Base-by-base conservation (phyloP, 2,329 filamentous ascomycete species). In the Neocucurbitaria cava region DNA sequence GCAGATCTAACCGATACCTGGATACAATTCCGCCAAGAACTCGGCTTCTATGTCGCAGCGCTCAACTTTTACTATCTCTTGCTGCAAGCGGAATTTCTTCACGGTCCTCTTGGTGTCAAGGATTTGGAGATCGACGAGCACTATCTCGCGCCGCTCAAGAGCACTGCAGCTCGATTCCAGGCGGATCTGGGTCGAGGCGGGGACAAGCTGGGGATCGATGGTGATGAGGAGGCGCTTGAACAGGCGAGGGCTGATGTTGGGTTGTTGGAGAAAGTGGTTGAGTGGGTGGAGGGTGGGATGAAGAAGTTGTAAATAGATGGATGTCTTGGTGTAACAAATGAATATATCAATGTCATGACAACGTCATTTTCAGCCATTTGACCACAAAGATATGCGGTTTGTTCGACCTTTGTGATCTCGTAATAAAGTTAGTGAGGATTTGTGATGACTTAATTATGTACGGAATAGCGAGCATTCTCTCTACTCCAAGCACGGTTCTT, bases 61-160 rank as follows among this genome's bases (percentile, higher is more conserved):
- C 75, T 87, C 28, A 87, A 83, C 58, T 80, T 87, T n/a, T 82
- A 86, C 62, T 86, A 84, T 62, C 70, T 87, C 0, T 73, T 87
- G 0, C 72, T 85, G 1, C 78, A 78, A 1, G 83, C 83, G 0
- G 65, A 76, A 11, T 73, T 78, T 15, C 71, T 86, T 1, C 79
- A 82, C 28, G 66, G 77, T 18, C 66, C 68, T 1, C 72, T 87
- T 0, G 78, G 80, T 30, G 76, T 87, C 2, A 67, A 66, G 5
- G 72, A 76, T n/a, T 48, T 82, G 38, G 71, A 77, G 35, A 65
- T 81, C n/a, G 72, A 76, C 5, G 72, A 72, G 2, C 73, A 71
- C n/a, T 82, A 78, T 49, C 50, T 81, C 18, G 68, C 68, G 24
- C 78, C 79, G n/a, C 54, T 82, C 53, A 72, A 77, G 44, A 69